phyloP scores from a whole-genome alignment of 371 early-diverging fungal species.

The Mucor irregularis region DNA sequence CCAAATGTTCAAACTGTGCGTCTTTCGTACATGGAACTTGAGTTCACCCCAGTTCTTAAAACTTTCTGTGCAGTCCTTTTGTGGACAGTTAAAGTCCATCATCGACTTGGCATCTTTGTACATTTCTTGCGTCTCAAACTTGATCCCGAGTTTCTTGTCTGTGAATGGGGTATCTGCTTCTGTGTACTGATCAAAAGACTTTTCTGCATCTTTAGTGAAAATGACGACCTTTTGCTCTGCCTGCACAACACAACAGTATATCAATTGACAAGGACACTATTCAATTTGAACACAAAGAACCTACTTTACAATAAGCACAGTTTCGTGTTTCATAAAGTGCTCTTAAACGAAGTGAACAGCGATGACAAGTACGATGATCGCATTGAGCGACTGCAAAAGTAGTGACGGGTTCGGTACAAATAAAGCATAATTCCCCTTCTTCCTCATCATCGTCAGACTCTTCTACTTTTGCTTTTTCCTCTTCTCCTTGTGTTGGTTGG shows the following conservation, averaged over 20 bases:
- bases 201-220: constrained; percentile 66
- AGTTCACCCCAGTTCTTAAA: constrained; percentile 81
- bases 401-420: constrained; percentile 85
- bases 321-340: constrained; percentile 81
- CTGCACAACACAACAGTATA: constrained; percentile 22
- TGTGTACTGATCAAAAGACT: constrained; percentile 54
- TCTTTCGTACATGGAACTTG: constrained; percentile 75
- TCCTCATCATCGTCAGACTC: constrained; percentile 20
- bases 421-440: constrained; percentile 73
- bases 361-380: constrained; percentile 89
- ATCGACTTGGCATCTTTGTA: constrained; percentile 72
- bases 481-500: neutral
- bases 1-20: constrained; percentile 81
- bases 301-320: constrained; percentile 92
- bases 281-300: neutral
- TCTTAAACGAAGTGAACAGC: constrained; percentile 86
- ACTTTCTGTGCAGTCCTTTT: constrained; percentile 67
- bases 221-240: constrained; percentile 72
- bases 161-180: constrained; percentile 44
- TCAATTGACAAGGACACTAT: neutral
- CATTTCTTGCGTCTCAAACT: constrained; percentile 74
- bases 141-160: constrained; percentile 71
- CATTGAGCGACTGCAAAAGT: constrained; percentile 88
- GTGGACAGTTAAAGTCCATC: constrained; percentile 86
- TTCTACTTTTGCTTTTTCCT: constrained; percentile 1